A percentile compares a stretch with the other conserved stretches of the same genome.
These are phyloP conservation scores for Dianthus caryophyllus DNA, from an alignment of 148 eudicot genomes.

Conservation along the genomic window DNA sequence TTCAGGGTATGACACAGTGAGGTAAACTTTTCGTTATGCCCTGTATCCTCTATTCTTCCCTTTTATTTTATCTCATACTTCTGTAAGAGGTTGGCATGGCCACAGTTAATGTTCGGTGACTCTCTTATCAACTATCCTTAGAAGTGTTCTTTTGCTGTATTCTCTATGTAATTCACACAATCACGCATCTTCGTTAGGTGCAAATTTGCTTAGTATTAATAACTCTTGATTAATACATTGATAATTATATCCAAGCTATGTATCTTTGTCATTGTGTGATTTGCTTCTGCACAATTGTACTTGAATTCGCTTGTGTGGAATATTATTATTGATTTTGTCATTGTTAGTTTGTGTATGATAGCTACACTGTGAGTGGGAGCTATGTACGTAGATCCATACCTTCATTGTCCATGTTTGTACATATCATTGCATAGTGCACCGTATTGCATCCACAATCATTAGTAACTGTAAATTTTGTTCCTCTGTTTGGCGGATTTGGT, in stretches of 20 bases:
- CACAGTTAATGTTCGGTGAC: neutral
- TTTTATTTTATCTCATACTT: neutral
- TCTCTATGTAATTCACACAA: conserved; percentile 10
- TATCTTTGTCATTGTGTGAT: conserved; percentile 6
- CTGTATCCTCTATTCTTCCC: neutral
- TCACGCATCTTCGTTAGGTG: neutral
- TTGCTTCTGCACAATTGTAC: neutral
- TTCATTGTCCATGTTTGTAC: too few relatives aligned
- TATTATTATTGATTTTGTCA: neutral
- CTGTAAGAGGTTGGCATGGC: conserved; percentile 3
- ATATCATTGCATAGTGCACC: neutral
- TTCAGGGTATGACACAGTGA: conserved; percentile 23
- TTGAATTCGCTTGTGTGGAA: conserved; percentile 15
- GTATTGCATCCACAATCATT: neutral
- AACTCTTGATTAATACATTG: neutral
- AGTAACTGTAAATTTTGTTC: neutral
- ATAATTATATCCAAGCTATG: neutral
- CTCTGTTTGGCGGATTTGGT: neutral
- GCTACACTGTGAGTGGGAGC: neutral
- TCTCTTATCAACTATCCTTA: neutral
- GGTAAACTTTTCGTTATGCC: conserved; percentile 24
- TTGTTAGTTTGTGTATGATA: neutral
- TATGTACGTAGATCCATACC: neutral
- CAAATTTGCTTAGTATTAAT: neutral
- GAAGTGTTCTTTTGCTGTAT: neutral